Evolutionary conservation across 202 grass and related monocot species (phyloP).

Genomic region (Schoenoplectus triqueter): DNA sequence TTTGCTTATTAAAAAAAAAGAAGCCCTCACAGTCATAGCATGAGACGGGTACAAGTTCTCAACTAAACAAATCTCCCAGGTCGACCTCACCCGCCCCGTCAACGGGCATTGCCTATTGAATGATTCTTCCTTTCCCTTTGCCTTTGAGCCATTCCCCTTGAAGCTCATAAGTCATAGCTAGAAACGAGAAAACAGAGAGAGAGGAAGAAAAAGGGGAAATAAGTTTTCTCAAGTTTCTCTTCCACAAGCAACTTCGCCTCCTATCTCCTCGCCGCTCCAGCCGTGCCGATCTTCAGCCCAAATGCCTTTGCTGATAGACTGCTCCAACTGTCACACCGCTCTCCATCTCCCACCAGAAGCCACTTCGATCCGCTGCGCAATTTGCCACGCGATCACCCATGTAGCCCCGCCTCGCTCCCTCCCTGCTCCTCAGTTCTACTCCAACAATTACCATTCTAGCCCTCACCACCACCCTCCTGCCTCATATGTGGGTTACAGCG

Average conservation of each 20-base stretch:
- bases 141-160: background rate
- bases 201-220: background rate
- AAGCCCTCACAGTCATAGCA: background rate
- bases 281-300: background rate
- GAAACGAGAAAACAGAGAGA: constrained; percentile 11
- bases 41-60: background rate
- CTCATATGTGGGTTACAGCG: background rate
- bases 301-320: constrained; percentile 47
- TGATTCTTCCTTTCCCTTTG: background rate
- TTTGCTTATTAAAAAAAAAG: too few species aligned
- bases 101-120: background rate
- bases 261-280: background rate
- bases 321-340: constrained; percentile 43
- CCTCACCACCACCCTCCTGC: background rate
- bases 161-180: background rate
- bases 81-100: background rate
- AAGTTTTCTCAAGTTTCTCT: background rate
- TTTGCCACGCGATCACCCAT: constrained; percentile 44
- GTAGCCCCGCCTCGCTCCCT: constrained; percentile 23
- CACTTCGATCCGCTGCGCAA: constrained; percentile 40
- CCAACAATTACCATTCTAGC: background rate
- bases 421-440: constrained; percentile 6
- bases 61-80: background rate
- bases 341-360: constrained; percentile 47
- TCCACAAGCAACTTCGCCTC: background rate